Evolutionary conservation across 176 grass and related monocot genomes (phyloP).

Genomic region (Aechmea fasciata): DNA sequence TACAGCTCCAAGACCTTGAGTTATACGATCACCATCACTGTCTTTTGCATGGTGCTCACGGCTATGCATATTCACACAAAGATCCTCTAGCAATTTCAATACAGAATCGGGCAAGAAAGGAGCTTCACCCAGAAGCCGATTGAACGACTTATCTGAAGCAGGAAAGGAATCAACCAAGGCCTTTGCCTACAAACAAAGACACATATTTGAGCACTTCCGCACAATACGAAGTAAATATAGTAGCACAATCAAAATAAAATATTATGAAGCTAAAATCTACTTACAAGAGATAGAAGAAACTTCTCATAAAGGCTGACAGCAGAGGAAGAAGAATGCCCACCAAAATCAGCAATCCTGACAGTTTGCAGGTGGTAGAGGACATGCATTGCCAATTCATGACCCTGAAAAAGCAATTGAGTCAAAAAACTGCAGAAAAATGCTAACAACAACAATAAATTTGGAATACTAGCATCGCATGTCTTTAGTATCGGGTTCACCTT

Average conservation of each 20-base stretch:
- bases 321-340: conserved; percentile 35
- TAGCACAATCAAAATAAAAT: not conserved
- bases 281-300: conserved; percentile 91
- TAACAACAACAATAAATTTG: no score
- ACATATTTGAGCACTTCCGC: conserved; percentile 16
- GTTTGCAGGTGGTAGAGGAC: conserved; percentile 68
- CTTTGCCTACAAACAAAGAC: conserved; percentile 44
- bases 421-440: not conserved
- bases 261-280: conserved; percentile 21
- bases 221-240: conserved; percentile 10
- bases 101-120: conserved; percentile 61
- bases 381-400: conserved; percentile 84
- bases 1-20: conserved; percentile 76
- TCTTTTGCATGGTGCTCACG: conserved; percentile 47
- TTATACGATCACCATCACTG: conserved; percentile 65
- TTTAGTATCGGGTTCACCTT: no score
- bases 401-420: conserved; percentile 36
- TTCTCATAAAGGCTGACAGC: conserved; percentile 66
- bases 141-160: conserved; percentile 87
- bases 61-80: conserved; percentile 56
- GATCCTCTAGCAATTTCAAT: conserved; percentile 71
- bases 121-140: conserved; percentile 75
- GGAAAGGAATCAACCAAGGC: conserved; percentile 74
- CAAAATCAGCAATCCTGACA: conserved; percentile 31
- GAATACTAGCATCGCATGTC: no score